Conservation (phyloP, 768 basidiomycete species). For the Nevesoporus exiguus region DNA sequence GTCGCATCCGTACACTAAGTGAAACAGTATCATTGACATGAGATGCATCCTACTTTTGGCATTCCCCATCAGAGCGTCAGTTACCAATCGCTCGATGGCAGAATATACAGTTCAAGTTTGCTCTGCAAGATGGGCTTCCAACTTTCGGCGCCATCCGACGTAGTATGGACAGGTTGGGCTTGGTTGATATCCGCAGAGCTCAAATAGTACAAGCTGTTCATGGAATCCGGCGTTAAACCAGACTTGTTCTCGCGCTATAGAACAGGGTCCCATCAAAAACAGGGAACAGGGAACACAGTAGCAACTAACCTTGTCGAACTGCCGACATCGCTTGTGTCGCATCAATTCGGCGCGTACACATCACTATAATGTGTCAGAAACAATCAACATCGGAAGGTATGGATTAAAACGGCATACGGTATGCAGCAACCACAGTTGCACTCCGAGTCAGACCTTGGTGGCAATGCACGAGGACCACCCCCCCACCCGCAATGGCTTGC, state of each 20-base stretch:
- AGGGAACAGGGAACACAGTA: constrained; percentile 1
- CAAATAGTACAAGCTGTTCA: constrained; percentile 73
- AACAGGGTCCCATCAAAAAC: constrained; percentile 1
- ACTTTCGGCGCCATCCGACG: constrained; percentile 55
- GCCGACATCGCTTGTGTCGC: constrained; percentile 56
- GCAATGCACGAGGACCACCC: constrained; percentile 64
- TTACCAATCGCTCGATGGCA: constrained; percentile 4
- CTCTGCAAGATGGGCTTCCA: constrained; percentile 46
- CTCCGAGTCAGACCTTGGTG: constrained; percentile 64
- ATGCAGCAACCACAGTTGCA: constrained; percentile 71
- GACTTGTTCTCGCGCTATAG: constrained; percentile 66
- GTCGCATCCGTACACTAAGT: constrained; percentile 19
- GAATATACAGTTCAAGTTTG: constrained; percentile 12
- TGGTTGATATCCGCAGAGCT: constrained; percentile 67
- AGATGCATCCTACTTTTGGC: constrained; percentile 9
- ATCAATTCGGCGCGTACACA: constrained; percentile 58
- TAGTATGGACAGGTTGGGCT: constrained; percentile 61
- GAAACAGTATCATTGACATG: constrained; percentile 5
- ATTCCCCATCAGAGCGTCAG: constrained; percentile 6
- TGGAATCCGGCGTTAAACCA: constrained; percentile 80
- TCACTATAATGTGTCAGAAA: constrained; percentile 44
- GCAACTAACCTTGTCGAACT: constrained; percentile 53
- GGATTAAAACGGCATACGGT: constrained; percentile 46
- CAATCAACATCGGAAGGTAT: background rate
- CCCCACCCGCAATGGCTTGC: constrained; percentile 53